phyloP scores from a whole-genome alignment of 2,329 filamentous ascomycete species.

The Coniochaeta ligniaria region DNA sequence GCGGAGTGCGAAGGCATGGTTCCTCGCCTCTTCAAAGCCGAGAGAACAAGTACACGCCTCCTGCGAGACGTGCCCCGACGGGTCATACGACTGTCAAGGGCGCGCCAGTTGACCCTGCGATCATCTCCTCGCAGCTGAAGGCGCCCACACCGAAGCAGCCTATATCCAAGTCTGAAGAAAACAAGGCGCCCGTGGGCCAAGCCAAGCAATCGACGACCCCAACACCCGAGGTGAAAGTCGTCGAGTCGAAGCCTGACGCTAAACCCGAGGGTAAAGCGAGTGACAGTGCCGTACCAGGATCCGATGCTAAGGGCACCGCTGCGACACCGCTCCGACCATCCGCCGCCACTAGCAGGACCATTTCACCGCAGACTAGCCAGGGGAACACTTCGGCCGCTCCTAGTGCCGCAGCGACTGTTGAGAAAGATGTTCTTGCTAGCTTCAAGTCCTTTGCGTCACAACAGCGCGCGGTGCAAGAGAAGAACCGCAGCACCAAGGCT shows the following conservation, averaged over 20 bases:
- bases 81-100: constrained; percentile 67
- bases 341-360: constrained; percentile 28
- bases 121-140: constrained; percentile 78
- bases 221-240: constrained; percentile 20
- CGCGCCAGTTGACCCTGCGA: constrained; percentile 77
- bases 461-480: constrained; percentile 48
- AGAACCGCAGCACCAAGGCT: constrained; percentile 48
- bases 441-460: constrained; percentile 59
- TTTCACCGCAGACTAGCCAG: constrained; percentile 16
- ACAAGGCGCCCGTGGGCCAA: constrained; percentile 16
- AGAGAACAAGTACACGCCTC: constrained; percentile 78
- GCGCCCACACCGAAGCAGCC: constrained; percentile 33
- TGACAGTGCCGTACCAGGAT: constrained; percentile 14
- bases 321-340: constrained; percentile 14
- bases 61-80: constrained; percentile 74
- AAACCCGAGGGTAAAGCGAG: constrained; percentile 16
- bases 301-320: constrained; percentile 15
- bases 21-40: constrained; percentile 57
- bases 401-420: constrained; percentile 53
- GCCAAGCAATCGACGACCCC: constrained; percentile 16
- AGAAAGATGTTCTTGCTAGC: constrained; percentile 52
- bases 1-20: constrained; percentile 75
- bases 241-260: constrained; percentile 19
- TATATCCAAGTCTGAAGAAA: constrained; percentile 27
- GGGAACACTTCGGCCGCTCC: constrained; percentile 31